These are phyloP conservation scores for Carex kokanica DNA, from an alignment of 176 grass and related monocot species.

Conservation along the genomic window DNA sequence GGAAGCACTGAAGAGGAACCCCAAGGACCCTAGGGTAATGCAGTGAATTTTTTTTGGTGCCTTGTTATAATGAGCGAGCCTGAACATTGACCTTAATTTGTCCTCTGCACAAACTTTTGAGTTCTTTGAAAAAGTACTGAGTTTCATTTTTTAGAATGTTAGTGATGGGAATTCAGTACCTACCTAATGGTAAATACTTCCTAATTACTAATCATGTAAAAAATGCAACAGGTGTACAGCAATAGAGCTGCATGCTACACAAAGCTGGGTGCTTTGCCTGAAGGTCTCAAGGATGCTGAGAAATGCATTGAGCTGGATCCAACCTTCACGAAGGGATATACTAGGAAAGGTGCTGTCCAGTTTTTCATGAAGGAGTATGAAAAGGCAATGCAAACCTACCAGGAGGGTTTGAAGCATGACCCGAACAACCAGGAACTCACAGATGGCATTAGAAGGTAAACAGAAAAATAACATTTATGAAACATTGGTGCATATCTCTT, in stretches of 20 bases:
- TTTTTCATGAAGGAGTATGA: constrained; percentile 99
- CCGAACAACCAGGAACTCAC: constrained; percentile 75
- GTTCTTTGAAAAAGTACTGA: not conserved
- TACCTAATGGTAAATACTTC: not conserved
- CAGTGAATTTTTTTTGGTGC: constrained; percentile 4
- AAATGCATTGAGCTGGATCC: constrained; percentile 96
- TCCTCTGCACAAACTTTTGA: not conserved
- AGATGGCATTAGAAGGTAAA: constrained; percentile 87
- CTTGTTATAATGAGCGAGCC: not conserved
- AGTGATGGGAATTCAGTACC: constrained; percentile 1
- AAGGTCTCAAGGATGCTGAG: constrained; percentile 98
- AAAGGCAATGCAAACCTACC: constrained; percentile 91
- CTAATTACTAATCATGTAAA: not conserved
- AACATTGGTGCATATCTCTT: not conserved
- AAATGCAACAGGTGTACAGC: constrained; percentile 70
- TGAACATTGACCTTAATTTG: not conserved
- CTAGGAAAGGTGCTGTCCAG: constrained; percentile 89
- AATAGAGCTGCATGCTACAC: constrained; percentile 97
- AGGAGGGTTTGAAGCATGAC: constrained; percentile 91
- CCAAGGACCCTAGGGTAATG: constrained; percentile 79
- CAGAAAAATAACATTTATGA: not conserved
- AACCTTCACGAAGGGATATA: constrained; percentile 92
- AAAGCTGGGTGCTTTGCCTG: constrained; percentile 89
- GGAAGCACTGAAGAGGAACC: constrained; percentile 91
- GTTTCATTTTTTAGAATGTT: not conserved